Conservation (phyloP, 2,329 filamentous ascomycete species). For the Aureobasidium sp. region DNA sequence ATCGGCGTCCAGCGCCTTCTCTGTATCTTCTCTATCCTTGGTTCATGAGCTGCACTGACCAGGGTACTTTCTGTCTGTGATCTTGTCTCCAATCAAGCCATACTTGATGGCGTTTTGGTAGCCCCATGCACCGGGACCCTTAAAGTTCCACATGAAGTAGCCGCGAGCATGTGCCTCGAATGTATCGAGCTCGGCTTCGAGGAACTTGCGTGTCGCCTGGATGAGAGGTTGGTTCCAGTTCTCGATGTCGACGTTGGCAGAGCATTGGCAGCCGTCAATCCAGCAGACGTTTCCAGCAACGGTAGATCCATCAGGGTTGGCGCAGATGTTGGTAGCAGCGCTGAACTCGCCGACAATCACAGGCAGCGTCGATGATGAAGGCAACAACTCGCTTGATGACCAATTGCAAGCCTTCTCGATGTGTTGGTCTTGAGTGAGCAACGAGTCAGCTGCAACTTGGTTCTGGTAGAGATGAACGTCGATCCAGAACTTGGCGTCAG, state of each 20-base stretch:
- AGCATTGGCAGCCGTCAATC: constrained; percentile 30
- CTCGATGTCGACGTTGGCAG: constrained; percentile 26
- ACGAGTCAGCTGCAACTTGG: constrained; percentile 27
- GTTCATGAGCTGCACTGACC: constrained; percentile 17
- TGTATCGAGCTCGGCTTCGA: constrained; percentile 37
- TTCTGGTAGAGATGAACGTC: constrained; percentile 39
- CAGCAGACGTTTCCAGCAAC: constrained; percentile 24
- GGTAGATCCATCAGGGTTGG: constrained; percentile 32
- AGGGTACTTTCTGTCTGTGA: constrained; percentile 24
- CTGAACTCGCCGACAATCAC: constrained; percentile 38
- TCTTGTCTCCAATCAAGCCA: constrained; percentile 30
- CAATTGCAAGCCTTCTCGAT: constrained; percentile 33
- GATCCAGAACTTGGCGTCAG: constrained; percentile 30
- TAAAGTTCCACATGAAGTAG: constrained; percentile 37
- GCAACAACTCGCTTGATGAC: constrained; percentile 23
- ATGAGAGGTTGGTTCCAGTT: constrained; percentile 28
- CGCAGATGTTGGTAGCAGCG: constrained; percentile 35
- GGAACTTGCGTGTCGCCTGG: constrained; percentile 29
- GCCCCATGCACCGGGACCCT: constrained; percentile 34
- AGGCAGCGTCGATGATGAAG: constrained; percentile 26
- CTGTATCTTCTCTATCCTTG: not conserved
- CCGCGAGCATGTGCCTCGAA: constrained; percentile 33
- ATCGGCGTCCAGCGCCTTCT: constrained; percentile 9
- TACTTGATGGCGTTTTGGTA: constrained; percentile 31
- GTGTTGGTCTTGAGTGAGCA: constrained; percentile 31